phyloP scores from a whole-genome alignment of 1,284 basidiomycete species.

The Apiotrichum montevideense region DNA sequence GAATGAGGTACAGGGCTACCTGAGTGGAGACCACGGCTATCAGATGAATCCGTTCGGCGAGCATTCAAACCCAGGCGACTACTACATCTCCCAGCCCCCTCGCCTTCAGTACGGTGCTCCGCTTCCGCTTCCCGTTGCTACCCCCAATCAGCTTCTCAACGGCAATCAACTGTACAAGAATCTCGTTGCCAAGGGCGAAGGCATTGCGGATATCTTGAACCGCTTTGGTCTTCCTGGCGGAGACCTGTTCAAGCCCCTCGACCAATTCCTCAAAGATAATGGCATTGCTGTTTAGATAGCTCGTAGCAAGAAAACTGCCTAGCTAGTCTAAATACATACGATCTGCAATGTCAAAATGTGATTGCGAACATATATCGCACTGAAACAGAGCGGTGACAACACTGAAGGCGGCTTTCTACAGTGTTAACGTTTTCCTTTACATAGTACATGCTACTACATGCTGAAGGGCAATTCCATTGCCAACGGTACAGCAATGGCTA shows the following conservation, averaged over 20 bases:
- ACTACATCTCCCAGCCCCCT: neutral
- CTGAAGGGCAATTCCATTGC: too few relatives aligned
- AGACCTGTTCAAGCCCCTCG: neutral
- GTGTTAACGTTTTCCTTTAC: too few relatives aligned
- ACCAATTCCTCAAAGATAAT: neutral
- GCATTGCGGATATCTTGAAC: neutral
- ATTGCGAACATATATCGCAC: too few relatives aligned
- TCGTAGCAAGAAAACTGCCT: too few relatives aligned
- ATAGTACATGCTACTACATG: too few relatives aligned
- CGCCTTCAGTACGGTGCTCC: neutral
- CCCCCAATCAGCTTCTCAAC: neutral
- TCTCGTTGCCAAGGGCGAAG: neutral
- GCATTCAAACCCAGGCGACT: neutral
- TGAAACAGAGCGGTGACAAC: too few relatives aligned
- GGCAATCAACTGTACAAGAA: neutral
- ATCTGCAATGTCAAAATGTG: too few relatives aligned
- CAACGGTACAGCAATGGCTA: too few relatives aligned
- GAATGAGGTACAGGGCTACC: neutral
- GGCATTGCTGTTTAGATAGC: neutral
- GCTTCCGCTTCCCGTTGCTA: neutral
- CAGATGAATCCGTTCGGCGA: neutral
- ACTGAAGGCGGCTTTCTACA: too few relatives aligned
- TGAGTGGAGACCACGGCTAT: neutral
- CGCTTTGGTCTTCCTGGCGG: neutral
- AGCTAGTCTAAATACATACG: too few relatives aligned